Base-by-base conservation (phyloP, 202 grass and related monocot genomes). In the Brachypodium distachyon region DNA sequence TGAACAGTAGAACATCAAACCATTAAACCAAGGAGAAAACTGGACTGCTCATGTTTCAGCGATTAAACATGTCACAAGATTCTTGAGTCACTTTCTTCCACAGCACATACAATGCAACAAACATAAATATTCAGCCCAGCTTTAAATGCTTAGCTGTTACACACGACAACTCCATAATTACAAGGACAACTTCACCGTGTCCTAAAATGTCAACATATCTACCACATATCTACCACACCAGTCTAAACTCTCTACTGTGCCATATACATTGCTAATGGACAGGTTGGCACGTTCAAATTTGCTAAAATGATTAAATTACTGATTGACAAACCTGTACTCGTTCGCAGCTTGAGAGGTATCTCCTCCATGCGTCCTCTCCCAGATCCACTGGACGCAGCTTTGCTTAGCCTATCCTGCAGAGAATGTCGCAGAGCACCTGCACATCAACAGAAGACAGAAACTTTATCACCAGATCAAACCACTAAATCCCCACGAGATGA, bases 371-470 rank as follows among this genome's bases (percentile, higher is more conserved):
- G 87, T 44, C 84, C 56, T 78, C 58, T 90, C 21, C 79, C 81
- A 3, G 81, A 90, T 49, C 83, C 71, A 53, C 81, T 77, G 38
- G 53, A 74, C 3, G 85, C 80, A 6, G 75, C 87, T 44, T 88
- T 90, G 63, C 87, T 88, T 22, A 93, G 77, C 29, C 87, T 93
- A 34, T 93, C 91, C 83, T 90, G 91, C 22, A 93, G 71, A 6
- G 84, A 93, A 67, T 77, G 91, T 12, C 87, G 85, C 34, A 93
- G 84, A 23, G 82, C 75, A 77, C 53, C 91, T 93, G 38, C 29
- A 47, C 9, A 5, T 26, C 61, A 50, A 66, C 31, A 81, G 17
- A 72, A 81, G 17, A 72, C 72, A 33, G 29, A 18, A 27, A 27
- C 31, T 3, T 73, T 18, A 67, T 32, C 16, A 43, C 29, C 55